Evolutionary conservation across 768 basidiomycete species (phyloP).

Genomic region (Gloeostereum incarnatum): DNA sequence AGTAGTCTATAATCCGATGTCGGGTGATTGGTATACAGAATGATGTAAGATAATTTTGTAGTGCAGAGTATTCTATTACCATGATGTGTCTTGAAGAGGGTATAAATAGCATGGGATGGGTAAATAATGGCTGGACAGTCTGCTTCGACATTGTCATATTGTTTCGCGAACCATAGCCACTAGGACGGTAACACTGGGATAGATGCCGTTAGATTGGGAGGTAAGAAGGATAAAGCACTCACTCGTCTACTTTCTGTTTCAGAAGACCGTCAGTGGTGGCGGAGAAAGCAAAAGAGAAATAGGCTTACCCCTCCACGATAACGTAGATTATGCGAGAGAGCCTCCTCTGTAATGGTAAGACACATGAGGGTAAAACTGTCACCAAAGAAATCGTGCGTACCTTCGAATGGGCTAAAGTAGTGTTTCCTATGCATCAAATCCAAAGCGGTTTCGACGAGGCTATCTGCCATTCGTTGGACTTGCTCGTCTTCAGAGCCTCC

Average conservation of each 20-base stretch:
- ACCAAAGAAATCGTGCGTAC: constrained; percentile 23
- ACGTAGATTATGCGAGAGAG: constrained; percentile 52
- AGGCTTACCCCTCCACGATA: constrained; percentile 67
- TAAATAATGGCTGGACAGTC: constrained; percentile 3
- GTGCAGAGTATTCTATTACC: too few species aligned
- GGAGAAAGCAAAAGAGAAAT: constrained; percentile 3
- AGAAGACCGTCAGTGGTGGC: constrained; percentile 1
- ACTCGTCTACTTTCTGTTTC: constrained; percentile 75
- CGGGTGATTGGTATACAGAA: too few species aligned
- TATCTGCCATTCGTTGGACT: constrained; percentile 65
- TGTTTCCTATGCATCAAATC: constrained; percentile 60
- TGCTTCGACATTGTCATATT: constrained; percentile 18
- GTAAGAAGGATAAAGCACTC: constrained; percentile 17
- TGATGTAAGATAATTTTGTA: background rate
- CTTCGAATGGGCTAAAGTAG: constrained; percentile 67
- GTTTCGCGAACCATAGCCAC: constrained; percentile 63
- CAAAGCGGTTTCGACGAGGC: constrained; percentile 59
- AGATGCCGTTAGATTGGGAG: constrained; percentile 8
- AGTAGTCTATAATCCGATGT: too few species aligned
- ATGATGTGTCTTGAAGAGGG: too few species aligned
- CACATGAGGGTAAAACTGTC: constrained; percentile 1
- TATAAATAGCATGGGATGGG: background rate
- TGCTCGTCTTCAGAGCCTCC: constrained; percentile 48
- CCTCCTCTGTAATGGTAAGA: constrained; percentile 34
- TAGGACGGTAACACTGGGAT: constrained; percentile 56